Base-by-base conservation (phyloP, 139 green algal genomes). In the Asterochloris erici region DNA sequence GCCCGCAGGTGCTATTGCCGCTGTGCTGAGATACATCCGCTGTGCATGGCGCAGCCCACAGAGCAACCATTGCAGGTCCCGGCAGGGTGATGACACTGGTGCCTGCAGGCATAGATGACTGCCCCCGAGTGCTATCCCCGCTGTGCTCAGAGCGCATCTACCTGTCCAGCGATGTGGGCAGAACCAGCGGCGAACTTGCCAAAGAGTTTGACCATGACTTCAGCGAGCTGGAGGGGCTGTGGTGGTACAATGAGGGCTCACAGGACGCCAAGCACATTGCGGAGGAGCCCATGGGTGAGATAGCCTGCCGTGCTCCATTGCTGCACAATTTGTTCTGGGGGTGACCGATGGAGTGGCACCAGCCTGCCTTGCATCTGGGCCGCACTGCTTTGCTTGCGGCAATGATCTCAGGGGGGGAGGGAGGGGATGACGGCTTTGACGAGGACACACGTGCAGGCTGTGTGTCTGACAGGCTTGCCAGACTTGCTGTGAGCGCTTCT, bases 81-180 rank as follows among this genome's bases (percentile, higher is more conserved):
- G n/a, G n/a, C n/a, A n/a, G n/a, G n/a, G n/a, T n/a, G n/a, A n/a
- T n/a, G n/a, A n/a, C n/a, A n/a, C n/a, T n/a, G n/a, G n/a, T n/a
- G n/a, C n/a, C n/a, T n/a, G n/a, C 38, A 54, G 38, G 38, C 38
- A 54, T 69, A 14, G 14, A 28, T 15, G 54, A 79, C 61, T 82
- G 76, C 73, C 68, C 85, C 19, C 75, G 62, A 82, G 15, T 89
- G 17, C 84, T 91, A 11, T 75, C 89, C 81, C 84, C 86, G 0
- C 79, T 93, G 64, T 88, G 82, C n/a, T 28, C 83, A 16, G 91
- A 94, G 86, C 88, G 89, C 54, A 78, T 93, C 21, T 94, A 86
- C 77, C 87, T 92, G 16, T 89, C 85, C 27, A 89, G 84, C 17
- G 91, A 94, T 79, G 78, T 93, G 13, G 91, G 91, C 0, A 81